phyloP scores from a whole-genome alignment of 2,329 filamentous ascomycete genomes.

The Clonostachys byssicola region DNA sequence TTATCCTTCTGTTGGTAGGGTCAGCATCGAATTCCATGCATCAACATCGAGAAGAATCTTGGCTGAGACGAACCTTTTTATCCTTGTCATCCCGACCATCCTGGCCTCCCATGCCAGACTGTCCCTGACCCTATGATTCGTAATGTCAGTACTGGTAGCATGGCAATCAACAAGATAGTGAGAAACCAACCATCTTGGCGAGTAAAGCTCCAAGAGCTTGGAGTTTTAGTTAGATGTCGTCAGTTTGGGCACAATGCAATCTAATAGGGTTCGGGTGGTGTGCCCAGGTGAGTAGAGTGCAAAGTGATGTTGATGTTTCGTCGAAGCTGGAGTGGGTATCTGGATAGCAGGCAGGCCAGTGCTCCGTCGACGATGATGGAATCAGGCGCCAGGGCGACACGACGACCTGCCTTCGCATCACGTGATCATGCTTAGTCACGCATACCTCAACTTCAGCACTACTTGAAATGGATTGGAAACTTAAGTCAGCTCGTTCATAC shows the following conservation, averaged over 20 bases:
- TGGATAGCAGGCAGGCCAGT: too few species aligned
- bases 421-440: constrained; percentile 13
- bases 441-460: not conserved
- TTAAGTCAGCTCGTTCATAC: too few species aligned
- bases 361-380: constrained; percentile 22
- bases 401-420: constrained; percentile 27
- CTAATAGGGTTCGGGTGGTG: too few species aligned
- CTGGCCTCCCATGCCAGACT: constrained; percentile 74
- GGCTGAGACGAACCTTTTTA: constrained; percentile 70
- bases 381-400: constrained; percentile 41
- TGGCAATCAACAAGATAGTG: not conserved
- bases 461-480: not conserved
- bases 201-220: constrained; percentile 17
- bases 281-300: too few species aligned
- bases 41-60: too few species aligned
- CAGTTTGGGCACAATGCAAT: too few species aligned
- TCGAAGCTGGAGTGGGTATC: too few species aligned
- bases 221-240: not conserved
- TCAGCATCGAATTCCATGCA: constrained; percentile 1
- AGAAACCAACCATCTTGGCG: constrained; percentile 26
- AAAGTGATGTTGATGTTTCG: too few species aligned
- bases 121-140: constrained; percentile 64
- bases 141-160: too few species aligned
- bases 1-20: constrained; percentile 79
- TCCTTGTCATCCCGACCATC: constrained; percentile 84